phyloP scores from a whole-genome alignment of 805 yeast species.

The Zygoascus bituminiphila region DNA sequence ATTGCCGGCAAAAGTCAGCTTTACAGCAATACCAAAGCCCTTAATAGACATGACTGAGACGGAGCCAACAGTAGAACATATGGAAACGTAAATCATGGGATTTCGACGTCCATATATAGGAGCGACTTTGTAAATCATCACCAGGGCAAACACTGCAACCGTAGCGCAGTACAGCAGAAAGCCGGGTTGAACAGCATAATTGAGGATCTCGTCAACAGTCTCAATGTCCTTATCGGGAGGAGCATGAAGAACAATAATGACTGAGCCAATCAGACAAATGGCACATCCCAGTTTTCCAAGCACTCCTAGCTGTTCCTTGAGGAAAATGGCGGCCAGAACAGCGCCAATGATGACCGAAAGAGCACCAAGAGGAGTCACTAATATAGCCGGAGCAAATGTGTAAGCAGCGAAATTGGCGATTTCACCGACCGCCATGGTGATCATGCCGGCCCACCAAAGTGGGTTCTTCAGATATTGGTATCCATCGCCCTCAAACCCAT shows the following conservation, averaged over 20 bases:
- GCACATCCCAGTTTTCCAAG: conserved; percentile 92
- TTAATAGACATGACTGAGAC: conserved; percentile 86
- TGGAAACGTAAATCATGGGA: conserved; percentile 84
- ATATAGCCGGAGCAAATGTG: conserved; percentile 88
- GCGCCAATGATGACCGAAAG: conserved; percentile 87
- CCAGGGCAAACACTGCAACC: conserved; percentile 60
- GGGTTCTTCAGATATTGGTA: conserved; percentile 74
- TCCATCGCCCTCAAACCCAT: conserved; percentile 65
- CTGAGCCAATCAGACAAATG: conserved; percentile 78
- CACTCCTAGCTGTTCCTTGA: conserved; percentile 79
- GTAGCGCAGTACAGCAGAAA: conserved; percentile 57
- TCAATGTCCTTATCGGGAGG: conserved; percentile 87
- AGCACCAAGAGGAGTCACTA: conserved; percentile 90
- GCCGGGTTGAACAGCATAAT: conserved; percentile 66
- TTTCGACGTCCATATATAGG: conserved; percentile 71
- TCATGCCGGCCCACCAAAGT: conserved; percentile 90
- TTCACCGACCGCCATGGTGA: conserved; percentile 84
- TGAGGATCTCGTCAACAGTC: conserved; percentile 81
- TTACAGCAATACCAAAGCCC: conserved; percentile 87
- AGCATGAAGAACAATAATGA: conserved; percentile 81
- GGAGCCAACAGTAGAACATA: conserved; percentile 85
- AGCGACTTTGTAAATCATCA: conserved; percentile 77
- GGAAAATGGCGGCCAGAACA: conserved; percentile 73
- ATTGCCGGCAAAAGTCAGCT: conserved; percentile 73
- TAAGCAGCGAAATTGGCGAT: conserved; percentile 90